Percentiles rank a stretch among this genome's conserved stretches.
These are phyloP conservation scores for Polyplosphaeria fusca DNA, from an alignment of 495 filamentous ascomycete species.

Conservation along the genomic window DNA sequence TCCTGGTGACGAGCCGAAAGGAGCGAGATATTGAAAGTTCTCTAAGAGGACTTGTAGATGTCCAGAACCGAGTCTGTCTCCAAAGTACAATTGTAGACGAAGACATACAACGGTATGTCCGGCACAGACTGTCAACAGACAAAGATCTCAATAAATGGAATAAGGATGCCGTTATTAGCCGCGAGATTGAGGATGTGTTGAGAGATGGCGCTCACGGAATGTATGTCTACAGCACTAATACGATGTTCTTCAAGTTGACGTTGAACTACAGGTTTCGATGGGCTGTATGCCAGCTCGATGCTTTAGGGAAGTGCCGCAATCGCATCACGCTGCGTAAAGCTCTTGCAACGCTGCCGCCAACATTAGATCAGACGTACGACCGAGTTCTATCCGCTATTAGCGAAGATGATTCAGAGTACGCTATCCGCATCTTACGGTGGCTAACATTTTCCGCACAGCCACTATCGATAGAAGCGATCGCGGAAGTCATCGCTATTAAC, in stretches of 20 bases:
- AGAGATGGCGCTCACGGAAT: constrained; percentile 3
- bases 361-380: constrained; percentile 10
- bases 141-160: constrained; percentile 4
- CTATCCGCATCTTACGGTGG: neutral
- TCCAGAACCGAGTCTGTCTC: neutral
- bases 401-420: neutral
- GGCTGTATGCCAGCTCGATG: constrained; percentile 6
- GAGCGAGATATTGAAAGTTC: constrained; percentile 5
- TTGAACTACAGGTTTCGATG: constrained; percentile 11
- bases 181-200: constrained; percentile 1
- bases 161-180: neutral
- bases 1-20: constrained; percentile 5
- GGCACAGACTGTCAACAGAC: neutral
- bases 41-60: neutral
- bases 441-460: constrained; percentile 1
- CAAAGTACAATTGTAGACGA: neutral
- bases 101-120: constrained; percentile 10
- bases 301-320: constrained; percentile 1
- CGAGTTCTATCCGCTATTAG: neutral
- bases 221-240: constrained; percentile 1
- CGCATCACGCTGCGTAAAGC: neutral
- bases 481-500: constrained; percentile 4
- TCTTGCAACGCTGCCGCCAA: neutral
- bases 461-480: neutral
- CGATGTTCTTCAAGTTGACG: neutral